Conservation (phyloP, 257 asterid genomes). For the Gentiana straminea region DNA sequence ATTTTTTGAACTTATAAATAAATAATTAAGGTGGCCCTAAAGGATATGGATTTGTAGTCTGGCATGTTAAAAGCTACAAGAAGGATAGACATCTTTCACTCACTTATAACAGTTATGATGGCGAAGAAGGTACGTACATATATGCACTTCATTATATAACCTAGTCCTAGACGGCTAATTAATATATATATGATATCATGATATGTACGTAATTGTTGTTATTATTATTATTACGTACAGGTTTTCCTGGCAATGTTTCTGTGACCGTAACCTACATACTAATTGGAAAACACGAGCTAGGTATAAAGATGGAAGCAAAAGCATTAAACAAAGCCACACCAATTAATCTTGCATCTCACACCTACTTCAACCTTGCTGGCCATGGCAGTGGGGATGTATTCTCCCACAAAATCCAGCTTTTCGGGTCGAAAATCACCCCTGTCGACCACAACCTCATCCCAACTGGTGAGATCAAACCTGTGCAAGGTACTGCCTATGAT, state of each 20-base stretch:
- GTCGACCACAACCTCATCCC: slow-evolving; percentile 57
- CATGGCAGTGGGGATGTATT: slow-evolving; percentile 53
- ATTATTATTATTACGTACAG: slow-evolving; percentile 14
- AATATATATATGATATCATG: too few relatives aligned
- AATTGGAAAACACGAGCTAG: slow-evolving; percentile 30
- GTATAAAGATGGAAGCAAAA: slow-evolving; percentile 50
- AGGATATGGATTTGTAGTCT: slow-evolving; percentile 54
- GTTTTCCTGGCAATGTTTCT: slow-evolving; percentile 59
- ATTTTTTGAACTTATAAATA: too few relatives aligned
- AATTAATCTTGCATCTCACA: slow-evolving; percentile 69
- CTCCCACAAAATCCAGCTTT: slow-evolving; percentile 47
- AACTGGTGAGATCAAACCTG: slow-evolving; percentile 40
- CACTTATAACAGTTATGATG: slow-evolving; percentile 52
- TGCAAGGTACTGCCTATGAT: slow-evolving; percentile 48
- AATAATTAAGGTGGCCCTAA: slow-evolving; percentile 40
- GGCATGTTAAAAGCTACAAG: slow-evolving; percentile 35
- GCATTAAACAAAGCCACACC: slow-evolving; percentile 57
- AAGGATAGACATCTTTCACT: slow-evolving; percentile 45
- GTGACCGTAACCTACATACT: slow-evolving; percentile 56
- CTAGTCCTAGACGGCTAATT: too few relatives aligned
- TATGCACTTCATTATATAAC: background rate
- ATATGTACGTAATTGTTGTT: too few relatives aligned
- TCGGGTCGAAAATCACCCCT: slow-evolving; percentile 52
- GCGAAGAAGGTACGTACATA: slow-evolving; percentile 54
- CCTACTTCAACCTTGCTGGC: slow-evolving; percentile 85